Base-by-base conservation (phyloP, 768 basidiomycete genomes). In the Kwoniella sp. region DNA sequence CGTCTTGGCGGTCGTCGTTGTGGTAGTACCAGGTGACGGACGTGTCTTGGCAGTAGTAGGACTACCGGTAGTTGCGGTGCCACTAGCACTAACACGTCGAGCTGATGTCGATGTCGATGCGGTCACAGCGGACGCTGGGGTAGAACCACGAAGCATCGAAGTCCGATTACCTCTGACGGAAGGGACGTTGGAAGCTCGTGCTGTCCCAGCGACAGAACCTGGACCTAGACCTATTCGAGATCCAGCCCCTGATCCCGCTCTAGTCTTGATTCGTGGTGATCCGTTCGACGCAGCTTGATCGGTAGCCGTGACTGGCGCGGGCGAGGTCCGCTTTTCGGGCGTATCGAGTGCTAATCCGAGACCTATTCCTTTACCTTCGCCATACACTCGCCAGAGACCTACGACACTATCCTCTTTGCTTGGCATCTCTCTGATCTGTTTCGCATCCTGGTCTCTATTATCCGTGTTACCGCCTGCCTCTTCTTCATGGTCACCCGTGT, bases 351-450 rank as follows among this genome's bases (percentile, higher is more conserved):
- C 51, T 11, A 53, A 37, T 11, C 50, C 61, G 17, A 59, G 45
- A 25, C 48, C 48, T 25, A 62, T 25, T 15, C 61, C 53, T 50
- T 63, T 48, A 22, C 30, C 47, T 17, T 63, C 57, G 9, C 53
- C 57, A 41, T 53, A 65, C 3, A 28, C 63, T 17, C 26, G 29
- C 63, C 63, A 65, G 23, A 65, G 25, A 17, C 63, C 63, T 4
- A 55, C 58, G 2, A 65, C 58, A 0, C 47, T 38, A 47, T 58
- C 56, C 25, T 59, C 63, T 22, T 37, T 54, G 52, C 62, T 63
- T 22, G 62, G 54, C 31, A 48, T 51, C 47, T 56, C 56, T 28
- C 60, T 25, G 15, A 61, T 17, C 17, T 17, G 41, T 20, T 45
- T 45, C 11, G 9, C 41, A 37, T 5, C 13, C 13, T 7, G 34